Evolutionary conservation across 768 basidiomycete species (phyloP).

Genomic region (Mycena epipterygia): DNA sequence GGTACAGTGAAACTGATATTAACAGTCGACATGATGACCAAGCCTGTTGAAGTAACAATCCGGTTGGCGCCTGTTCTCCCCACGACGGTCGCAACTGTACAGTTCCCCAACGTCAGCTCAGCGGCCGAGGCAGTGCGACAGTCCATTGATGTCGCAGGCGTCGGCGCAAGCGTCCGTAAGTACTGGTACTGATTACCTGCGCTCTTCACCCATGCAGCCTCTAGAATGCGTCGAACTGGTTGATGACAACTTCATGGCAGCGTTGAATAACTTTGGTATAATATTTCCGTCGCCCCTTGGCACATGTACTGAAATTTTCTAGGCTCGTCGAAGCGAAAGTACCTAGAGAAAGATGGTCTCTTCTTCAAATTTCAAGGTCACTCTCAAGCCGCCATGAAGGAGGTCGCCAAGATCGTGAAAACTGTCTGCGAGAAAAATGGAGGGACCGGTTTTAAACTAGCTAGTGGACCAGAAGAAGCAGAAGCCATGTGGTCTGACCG

Average conservation of each 20-base stretch:
- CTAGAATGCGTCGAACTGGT: conserved; percentile 89
- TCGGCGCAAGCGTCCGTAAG: conserved; percentile 73
- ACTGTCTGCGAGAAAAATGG: conserved; percentile 74
- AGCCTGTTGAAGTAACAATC: conserved; percentile 70
- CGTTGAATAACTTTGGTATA: conserved; percentile 68
- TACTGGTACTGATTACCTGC: conserved; percentile 46
- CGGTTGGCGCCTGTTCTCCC: conserved; percentile 86
- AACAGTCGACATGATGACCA: not conserved
- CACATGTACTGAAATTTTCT: not conserved
- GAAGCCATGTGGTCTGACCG: conserved; percentile 80
- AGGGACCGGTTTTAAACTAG: conserved; percentile 76
- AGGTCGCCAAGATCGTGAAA: conserved; percentile 72
- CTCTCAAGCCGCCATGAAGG: conserved; percentile 67
- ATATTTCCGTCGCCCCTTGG: not conserved
- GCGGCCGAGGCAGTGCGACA: conserved; percentile 71
- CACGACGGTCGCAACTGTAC: conserved; percentile 85
- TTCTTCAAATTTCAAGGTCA: conserved; percentile 93
- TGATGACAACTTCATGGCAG: conserved; percentile 78
- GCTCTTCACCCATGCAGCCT: not conserved
- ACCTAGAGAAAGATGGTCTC: conserved; percentile 75
- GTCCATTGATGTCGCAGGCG: conserved; percentile 78
- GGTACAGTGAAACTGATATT: conserved; percentile 56
- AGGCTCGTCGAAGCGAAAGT: conserved; percentile 60
- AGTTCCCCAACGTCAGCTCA: conserved; percentile 81
- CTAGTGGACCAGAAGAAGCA: conserved; percentile 74